These are phyloP conservation scores for Posidonia australis DNA, from an alignment of 106 monocot species.

Conservation along the genomic window DNA sequence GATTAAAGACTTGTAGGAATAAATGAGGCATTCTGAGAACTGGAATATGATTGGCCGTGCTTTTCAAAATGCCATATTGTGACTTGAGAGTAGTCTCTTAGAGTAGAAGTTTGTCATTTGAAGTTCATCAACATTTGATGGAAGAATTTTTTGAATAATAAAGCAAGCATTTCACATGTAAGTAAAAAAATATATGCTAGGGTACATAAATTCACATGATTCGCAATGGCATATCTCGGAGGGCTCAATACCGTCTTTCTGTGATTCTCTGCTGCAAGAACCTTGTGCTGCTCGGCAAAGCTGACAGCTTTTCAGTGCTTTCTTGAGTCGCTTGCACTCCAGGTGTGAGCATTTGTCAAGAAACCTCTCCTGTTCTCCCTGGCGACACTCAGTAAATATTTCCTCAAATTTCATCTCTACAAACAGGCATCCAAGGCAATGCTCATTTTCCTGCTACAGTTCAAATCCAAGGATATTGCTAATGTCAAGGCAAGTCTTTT, in stretches of 20 bases:
- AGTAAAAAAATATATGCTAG: too few species aligned
- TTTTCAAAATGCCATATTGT: too few species aligned
- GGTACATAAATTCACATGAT: slow-evolving; percentile 21
- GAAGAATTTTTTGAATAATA: neutral
- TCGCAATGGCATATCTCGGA: slow-evolving; percentile 19
- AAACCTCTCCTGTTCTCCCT: slow-evolving; percentile 45
- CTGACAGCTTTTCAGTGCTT: slow-evolving; percentile 57
- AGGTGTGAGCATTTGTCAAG: slow-evolving; percentile 63
- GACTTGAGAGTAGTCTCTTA: too few species aligned
- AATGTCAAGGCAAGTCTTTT: too few species aligned
- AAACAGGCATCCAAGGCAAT: too few species aligned
- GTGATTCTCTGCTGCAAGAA: slow-evolving; percentile 6
- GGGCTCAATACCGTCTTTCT: slow-evolving; percentile 1
- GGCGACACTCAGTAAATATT: slow-evolving; percentile 44
- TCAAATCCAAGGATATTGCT: too few species aligned
- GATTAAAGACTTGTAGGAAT: too few species aligned
- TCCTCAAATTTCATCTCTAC: slow-evolving; percentile 36
- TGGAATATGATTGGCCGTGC: too few species aligned
- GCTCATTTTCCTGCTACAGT: too few species aligned
- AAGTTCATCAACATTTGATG: slow-evolving; percentile 61
- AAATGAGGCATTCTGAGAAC: too few species aligned
- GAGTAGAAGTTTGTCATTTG: too few species aligned
- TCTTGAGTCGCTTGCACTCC: slow-evolving; percentile 72
- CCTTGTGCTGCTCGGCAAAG: slow-evolving; percentile 24
- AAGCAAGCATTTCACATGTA: neutral